Conservation (phyloP, 1,284 basidiomycete genomes). For the Ceratobasidium sp. region DNA sequence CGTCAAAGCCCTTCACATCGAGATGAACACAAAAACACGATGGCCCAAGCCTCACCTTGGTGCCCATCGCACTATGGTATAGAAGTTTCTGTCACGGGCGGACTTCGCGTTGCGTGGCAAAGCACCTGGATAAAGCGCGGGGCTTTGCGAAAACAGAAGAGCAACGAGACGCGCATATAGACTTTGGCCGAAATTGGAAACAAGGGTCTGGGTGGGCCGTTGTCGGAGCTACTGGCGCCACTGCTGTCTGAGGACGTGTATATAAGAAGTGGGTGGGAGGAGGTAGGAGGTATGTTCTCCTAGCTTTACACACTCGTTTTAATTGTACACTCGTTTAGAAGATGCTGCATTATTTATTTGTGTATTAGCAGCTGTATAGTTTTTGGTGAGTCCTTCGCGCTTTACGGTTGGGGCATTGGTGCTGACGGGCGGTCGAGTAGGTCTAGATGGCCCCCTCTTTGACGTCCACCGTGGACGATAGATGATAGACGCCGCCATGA, state of each 20-base stretch:
- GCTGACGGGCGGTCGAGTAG: no score
- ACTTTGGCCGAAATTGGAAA: not conserved
- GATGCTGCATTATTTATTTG: no score
- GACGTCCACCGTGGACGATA: no score
- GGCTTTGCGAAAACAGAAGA: no score
- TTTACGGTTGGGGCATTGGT: no score
- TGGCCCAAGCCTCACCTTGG: constrained; percentile 8
- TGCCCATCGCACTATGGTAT: not conserved
- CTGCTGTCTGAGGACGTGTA: not conserved
- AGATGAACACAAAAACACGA: not conserved
- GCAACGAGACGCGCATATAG: constrained; percentile 5
- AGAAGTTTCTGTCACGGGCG: not conserved
- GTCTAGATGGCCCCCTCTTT: no score
- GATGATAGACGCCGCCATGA: no score
- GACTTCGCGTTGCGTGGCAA: not conserved
- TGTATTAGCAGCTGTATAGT: not conserved
- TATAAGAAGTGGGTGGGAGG: constrained; percentile 19
- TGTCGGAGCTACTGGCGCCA: not conserved
- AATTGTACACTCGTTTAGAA: no score
- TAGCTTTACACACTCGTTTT: no score
- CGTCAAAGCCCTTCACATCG: constrained; percentile 9
- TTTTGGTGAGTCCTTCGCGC: constrained; percentile 3
- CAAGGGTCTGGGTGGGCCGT: constrained; percentile 20
- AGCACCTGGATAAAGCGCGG: no score
- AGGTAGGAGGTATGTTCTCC: no score